Base-by-base conservation (phyloP, 345 rosid genomes). In the Citrus inodora region DNA sequence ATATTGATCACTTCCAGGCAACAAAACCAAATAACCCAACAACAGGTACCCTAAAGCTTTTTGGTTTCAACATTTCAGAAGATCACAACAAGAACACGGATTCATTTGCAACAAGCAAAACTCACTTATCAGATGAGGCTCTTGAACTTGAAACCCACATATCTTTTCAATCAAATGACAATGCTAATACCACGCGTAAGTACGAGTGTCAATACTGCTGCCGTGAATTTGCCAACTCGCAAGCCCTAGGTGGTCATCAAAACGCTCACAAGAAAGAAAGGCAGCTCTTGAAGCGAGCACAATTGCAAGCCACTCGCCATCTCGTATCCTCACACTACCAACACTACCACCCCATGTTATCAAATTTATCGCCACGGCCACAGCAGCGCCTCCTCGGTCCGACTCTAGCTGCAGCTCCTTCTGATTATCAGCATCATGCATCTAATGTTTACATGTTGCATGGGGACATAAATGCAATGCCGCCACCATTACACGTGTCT, bases 241-340 rank as follows among this genome's bases (percentile, higher is more conserved):
- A 93, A 83, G 98, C 98, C 22, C 87, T 95, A 25, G 98, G 98
- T 7, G 98, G 98, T 72, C 98, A 95, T 80, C 98, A 95, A 80
- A 95, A 95, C 93, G 98, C 98, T 19, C 98, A 95, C 88, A 95
- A 93, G 90, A 95, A 95, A 76, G 98, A 95, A 78, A 88, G 98
- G 63, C 98, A 88, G 77, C 91, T 88, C 27, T 84, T 93, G 56
- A 95, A 95, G 83, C 90, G 94, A 1, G 93, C 93, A 22, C 98
- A 90, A 76, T 81, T 94, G 84, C 82, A 89, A 81, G 92, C 97
- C 62, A 75, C 67, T 77, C 87, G 88, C 3, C 80, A 53, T 38
- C 37, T 80, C 28, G 79, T 83, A 25, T 81, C 82, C 74, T 79
- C 77, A 0, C 75, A 79, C 66, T 77, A 32, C 16, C 76, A 75